Evolutionary conservation across 345 rosid genomes (phyloP).

Genomic region (Melaleuca alternifolia): DNA sequence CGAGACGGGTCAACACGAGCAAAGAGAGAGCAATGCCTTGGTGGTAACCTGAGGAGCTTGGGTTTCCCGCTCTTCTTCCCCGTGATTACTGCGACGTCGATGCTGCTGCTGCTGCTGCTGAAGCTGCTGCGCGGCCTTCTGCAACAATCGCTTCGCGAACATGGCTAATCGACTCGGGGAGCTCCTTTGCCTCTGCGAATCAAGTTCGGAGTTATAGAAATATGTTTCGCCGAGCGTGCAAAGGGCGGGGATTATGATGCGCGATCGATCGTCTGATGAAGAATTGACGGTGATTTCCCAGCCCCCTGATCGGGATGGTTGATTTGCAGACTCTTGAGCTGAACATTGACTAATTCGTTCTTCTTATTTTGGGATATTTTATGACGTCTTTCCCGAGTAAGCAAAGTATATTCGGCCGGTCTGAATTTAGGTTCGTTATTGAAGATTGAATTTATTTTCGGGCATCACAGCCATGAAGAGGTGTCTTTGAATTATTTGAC

Average conservation of each 20-base stretch:
- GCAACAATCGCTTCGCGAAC: conserved; percentile 6
- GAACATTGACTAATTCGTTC: background rate
- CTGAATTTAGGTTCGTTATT: background rate
- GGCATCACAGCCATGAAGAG: background rate
- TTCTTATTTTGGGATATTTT: background rate
- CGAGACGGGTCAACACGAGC: background rate
- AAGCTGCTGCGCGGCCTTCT: conserved; percentile 7
- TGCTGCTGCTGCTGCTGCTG: conserved; percentile 1
- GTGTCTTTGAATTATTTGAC: background rate
- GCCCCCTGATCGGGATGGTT: background rate
- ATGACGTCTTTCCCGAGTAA: background rate
- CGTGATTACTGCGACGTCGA: background rate
- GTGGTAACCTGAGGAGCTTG: background rate
- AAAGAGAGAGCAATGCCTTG: background rate
- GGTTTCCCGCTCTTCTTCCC: background rate
- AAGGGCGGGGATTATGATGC: background rate
- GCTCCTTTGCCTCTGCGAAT: background rate
- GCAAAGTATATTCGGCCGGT: background rate
- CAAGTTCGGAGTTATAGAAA: background rate
- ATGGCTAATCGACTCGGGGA: background rate
- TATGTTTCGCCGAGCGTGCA: background rate
- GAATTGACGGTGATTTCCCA: background rate
- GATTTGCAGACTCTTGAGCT: background rate
- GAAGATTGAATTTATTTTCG: background rate
- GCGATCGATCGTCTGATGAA: background rate